These are phyloP conservation scores for Chaetomium fimeti DNA, from an alignment of 495 filamentous ascomycete genomes.

Conservation along the genomic window DNA sequence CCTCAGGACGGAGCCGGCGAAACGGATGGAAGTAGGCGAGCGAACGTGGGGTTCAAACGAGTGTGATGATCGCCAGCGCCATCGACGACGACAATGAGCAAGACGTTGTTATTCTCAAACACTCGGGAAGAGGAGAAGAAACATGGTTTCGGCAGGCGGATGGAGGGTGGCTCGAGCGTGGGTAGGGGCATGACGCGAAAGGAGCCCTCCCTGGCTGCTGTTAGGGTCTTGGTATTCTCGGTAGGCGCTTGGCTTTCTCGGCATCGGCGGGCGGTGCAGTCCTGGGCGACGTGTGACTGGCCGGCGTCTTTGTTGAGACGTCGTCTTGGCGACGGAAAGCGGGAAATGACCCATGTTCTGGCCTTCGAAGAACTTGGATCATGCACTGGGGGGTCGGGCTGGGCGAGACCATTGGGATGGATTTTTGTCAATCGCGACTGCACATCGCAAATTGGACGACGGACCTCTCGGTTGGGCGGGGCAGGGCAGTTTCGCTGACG, in stretches of 20 bases:
- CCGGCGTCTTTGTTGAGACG: not conserved
- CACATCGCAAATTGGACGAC: not conserved
- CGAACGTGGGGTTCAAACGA: slow-evolving; percentile 21
- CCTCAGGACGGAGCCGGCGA: not conserved
- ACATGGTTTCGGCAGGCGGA: slow-evolving; percentile 21
- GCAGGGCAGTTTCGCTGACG: not conserved
- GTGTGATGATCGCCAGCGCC: slow-evolving; percentile 16
- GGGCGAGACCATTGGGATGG: not conserved
- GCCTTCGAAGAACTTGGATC: not conserved
- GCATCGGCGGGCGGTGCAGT: slow-evolving; percentile 27
- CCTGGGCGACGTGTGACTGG: slow-evolving; percentile 16
- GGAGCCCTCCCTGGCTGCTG: slow-evolving; percentile 7
- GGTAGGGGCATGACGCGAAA: slow-evolving; percentile 23
- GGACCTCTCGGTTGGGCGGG: not conserved
- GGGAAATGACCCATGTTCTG: slow-evolving; percentile 7
- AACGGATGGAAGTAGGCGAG: slow-evolving; percentile 1
- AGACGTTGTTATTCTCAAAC: not conserved
- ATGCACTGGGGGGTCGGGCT: not conserved
- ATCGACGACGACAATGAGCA: slow-evolving; percentile 19
- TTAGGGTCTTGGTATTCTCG: slow-evolving; percentile 25
- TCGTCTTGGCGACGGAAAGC: slow-evolving; percentile 20
- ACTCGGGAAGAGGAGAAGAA: slow-evolving; percentile 19
- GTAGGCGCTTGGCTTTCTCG: slow-evolving; percentile 29
- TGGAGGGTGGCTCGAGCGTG: slow-evolving; percentile 8
- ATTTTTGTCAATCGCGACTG: not conserved